Base-by-base conservation (phyloP, 352 stramenopile genomes). In the Phytophthora sp. region DNA sequence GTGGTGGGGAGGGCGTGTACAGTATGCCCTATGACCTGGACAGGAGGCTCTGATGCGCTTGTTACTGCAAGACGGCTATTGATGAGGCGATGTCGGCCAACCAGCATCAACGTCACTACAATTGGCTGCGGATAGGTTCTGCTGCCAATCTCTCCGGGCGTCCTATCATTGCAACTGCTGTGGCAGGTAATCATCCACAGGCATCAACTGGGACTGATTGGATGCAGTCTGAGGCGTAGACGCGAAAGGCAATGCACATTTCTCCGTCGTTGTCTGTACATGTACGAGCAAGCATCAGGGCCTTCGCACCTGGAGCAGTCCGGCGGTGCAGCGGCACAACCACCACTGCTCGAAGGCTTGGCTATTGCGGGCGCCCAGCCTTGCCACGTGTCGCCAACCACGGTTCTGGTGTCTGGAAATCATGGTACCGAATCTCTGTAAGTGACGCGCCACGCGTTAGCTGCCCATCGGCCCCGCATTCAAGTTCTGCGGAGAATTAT, bases 171-270 rank as follows among this genome's bases (percentile, higher is more conserved):
- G 21, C 56, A 57, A 20, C 4, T 9, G 23, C 9, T 7, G 23
- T 45, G 57, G 49, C 16, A 11, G 23, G 53, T 61, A 71, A 71
- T 63, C 63, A 63, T 30, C 13, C 9, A 15, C 12, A 63, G 23
- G 63, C 63, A 67, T 67, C 56, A 50, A n/a, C 7, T 47, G 0
- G 4, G 42, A 13, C 50, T 71, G 63, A 67, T 71, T 63, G 57
- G 63, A 71, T 71, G 57, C 63, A 51, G 18, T 16, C 7, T 36
- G 47, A 56, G 46, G 45, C n/a, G n/a, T n/a, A 60, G 54, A 53
- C 11, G 39, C 59, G 50, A 68, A 62, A 61, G 59, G 60, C 60
- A 68, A 30, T n/a, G 18, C 2, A 42, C 21, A n/a, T n/a, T n/a
- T n/a, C n/a, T n/a, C n/a, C n/a, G n/a, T n/a, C n/a, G n/a, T n/a